Evolutionary conservation across 148 eudicot genomes (phyloP), one percentile per base, ranked within the genome.

Genomic region (Rhododendron vialii): DNA sequence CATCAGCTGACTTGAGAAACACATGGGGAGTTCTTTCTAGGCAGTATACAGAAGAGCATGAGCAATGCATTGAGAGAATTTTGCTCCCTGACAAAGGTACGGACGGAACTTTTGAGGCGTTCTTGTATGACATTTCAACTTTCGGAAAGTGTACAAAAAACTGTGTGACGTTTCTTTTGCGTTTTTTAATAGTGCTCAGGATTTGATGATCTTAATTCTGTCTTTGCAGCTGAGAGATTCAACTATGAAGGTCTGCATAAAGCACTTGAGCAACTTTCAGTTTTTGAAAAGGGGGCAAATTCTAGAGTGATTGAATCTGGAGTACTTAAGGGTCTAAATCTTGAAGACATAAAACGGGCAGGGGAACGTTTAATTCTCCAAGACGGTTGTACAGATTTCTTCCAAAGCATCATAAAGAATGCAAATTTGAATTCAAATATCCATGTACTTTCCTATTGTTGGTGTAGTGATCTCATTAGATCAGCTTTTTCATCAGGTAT

Each of bases 401-500:
- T 97, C 82, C 88, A 91, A 88, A 91, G 85, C 85, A 83, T 93
- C 82, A 78, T 89, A 86, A 91, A 87, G 83, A 92, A 93, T 59
- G 95, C 91, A 85, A 93, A 95, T 75, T 82, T 93, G 88, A 93
- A 93, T 89, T 91, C 88, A 86, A 90, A 92, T 80, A 87, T 95
- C 82, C 96, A 97, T 87, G 92, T 95, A 55, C 95, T 97, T 82
- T 97, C 99, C 41, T 95, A 90, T 90, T 97, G 99, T 88, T 97
- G 99, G 99, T 97, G 99, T 48, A 94, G 91, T 79, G 99, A 97
- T 92, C 92, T 97, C 85, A 95, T 97, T 80, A 90, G 96, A 87
- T 92, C 98, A 61, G 91, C 93, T 50, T 94, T 97, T 88, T 89
- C 95, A 71, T 90, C 98, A 92, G 98, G 99, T 97, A 89, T 63